Conservation (phyloP, 257 asterid genomes). For the Parsonsia alboflavescens region DNA sequence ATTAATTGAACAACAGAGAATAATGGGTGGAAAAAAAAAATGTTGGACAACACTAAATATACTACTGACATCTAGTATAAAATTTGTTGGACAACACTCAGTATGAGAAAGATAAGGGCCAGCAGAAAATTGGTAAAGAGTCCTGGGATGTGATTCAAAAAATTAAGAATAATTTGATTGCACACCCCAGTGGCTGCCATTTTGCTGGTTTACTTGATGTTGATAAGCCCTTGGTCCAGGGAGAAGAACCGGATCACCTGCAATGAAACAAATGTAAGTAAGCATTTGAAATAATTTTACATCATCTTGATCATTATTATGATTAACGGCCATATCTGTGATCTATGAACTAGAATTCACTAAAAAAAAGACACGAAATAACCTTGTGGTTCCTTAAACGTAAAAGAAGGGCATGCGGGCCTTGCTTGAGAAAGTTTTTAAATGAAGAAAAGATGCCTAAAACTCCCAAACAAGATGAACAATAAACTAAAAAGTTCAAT, state of each 20-base stretch:
- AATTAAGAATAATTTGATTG: not conserved
- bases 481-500: not conserved
- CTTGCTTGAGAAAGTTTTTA: not conserved
- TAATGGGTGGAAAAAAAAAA: not conserved
- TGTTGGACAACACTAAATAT: too few species aligned
- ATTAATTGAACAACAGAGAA: not conserved
- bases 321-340: not conserved
- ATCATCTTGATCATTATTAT: not conserved
- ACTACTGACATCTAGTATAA: not conserved
- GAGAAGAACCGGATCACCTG: slow-evolving; percentile 2
- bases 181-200: slow-evolving; percentile 26
- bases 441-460: not conserved
- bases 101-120: not conserved
- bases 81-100: not conserved
- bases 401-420: not conserved
- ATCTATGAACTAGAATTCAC: not conserved
- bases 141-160: not conserved
- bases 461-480: not conserved
- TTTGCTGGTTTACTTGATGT: slow-evolving; percentile 9
- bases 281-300: not conserved
- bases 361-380: not conserved
- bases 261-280: not conserved
- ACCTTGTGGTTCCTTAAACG: not conserved
- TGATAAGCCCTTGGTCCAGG: not conserved
- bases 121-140: not conserved